Conservation (phyloP, 1,139 yeast genomes). For the Blastobotrys raffinosifermentans region DNA sequence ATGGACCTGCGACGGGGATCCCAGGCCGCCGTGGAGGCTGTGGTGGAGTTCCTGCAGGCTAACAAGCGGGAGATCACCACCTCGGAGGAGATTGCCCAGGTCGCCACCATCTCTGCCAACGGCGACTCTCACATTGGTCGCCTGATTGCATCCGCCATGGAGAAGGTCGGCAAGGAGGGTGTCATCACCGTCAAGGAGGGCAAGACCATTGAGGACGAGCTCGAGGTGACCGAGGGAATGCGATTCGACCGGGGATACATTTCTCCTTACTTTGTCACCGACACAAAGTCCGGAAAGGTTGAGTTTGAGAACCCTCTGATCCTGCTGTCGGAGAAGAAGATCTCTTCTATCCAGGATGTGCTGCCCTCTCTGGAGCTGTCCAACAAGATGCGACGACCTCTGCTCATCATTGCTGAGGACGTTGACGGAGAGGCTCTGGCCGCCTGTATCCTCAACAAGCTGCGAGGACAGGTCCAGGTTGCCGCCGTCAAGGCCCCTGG, state of each 20-base stretch:
- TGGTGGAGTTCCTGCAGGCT: constrained; percentile 78
- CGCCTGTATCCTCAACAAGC: constrained; percentile 96
- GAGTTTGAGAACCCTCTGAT: constrained; percentile 95
- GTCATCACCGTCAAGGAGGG: constrained; percentile 98
- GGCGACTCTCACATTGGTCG: constrained; percentile 95
- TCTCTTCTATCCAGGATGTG: constrained; percentile 86
- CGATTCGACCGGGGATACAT: constrained; percentile 98
- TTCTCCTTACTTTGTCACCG: constrained; percentile 96
- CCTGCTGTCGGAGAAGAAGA: constrained; percentile 89
- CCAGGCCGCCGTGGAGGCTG: constrained; percentile 97
- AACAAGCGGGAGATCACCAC: constrained; percentile 97
- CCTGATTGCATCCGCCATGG: constrained; percentile 95
- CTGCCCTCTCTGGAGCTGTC: constrained; percentile 93
- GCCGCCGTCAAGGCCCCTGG: constrained; percentile 99
- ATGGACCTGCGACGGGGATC: constrained; percentile 99
- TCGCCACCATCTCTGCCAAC: constrained; percentile 97
- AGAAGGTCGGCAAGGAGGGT: constrained; percentile 99
- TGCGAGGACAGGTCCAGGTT: constrained; percentile 98
- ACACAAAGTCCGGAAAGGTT: constrained; percentile 92
- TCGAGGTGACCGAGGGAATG: constrained; percentile 99
- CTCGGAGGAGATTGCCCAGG: constrained; percentile 96
- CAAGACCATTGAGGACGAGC: constrained; percentile 92
- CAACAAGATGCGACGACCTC: constrained; percentile 92
- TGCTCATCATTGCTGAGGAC: constrained; percentile 93
- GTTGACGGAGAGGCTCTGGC: constrained; percentile 98